Conservation (phyloP, 2,329 filamentous ascomycete genomes). For the Thielaviopsis musarum region DNA sequence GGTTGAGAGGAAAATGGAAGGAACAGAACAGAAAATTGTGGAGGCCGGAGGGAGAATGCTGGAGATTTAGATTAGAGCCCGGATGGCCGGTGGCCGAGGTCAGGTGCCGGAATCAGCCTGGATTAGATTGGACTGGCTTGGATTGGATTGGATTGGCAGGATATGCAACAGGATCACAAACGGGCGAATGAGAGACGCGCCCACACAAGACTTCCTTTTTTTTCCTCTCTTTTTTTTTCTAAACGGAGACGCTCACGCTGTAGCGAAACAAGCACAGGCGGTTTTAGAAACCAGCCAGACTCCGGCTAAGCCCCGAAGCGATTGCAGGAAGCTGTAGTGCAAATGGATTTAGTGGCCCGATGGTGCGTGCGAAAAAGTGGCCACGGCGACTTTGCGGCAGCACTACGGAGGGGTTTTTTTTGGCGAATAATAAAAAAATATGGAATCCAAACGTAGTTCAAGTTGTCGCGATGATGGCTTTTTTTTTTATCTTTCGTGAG, state of each 20-base stretch:
- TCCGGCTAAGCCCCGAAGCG: neutral
- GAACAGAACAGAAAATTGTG: conserved; percentile 6
- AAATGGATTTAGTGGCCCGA: neutral
- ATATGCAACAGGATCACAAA: neutral
- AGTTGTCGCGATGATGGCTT: neutral
- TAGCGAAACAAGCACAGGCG: neutral
- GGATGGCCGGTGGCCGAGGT: conserved; percentile 13
- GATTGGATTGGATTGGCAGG: neutral
- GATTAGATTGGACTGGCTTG: neutral
- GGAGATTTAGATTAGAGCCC: conserved; percentile 7
- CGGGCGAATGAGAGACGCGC: neutral
- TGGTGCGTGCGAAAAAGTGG: neutral
- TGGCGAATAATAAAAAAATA: neutral
- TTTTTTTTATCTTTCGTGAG: neutral
- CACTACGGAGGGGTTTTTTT: neutral
- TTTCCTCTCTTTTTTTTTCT: neutral
- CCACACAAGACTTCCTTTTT: neutral
- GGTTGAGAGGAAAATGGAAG: conserved; percentile 4
- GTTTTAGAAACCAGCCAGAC: neutral
- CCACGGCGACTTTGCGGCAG: no score
- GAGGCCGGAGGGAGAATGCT: conserved; percentile 10
- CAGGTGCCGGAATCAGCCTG: conserved; percentile 11
- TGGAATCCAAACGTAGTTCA: neutral
- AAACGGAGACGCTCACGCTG: neutral
- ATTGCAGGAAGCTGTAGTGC: neutral